Percentiles rank a stretch among this genome's conserved stretches.
These are phyloP conservation scores for Rhododendron kiyosumense DNA, from an alignment of 148 eudicot genomes.

Conservation along the genomic window DNA sequence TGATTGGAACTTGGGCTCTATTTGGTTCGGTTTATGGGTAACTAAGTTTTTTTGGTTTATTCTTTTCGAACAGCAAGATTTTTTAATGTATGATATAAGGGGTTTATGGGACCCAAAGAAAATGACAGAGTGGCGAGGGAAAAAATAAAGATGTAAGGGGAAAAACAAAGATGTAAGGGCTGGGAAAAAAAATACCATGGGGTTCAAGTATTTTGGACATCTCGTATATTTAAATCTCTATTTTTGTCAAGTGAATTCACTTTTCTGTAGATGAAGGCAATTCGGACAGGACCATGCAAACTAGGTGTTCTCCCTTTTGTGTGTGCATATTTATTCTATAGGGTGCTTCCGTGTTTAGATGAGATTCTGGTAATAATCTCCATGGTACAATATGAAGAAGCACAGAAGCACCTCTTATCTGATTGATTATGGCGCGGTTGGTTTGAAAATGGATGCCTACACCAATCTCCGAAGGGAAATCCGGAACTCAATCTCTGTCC, in stretches of 20 bases:
- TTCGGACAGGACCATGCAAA: neutral
- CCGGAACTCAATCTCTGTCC: slow-evolving; percentile 38
- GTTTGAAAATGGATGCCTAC: slow-evolving; percentile 49
- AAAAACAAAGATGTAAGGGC: neutral
- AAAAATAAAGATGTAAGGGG: neutral
- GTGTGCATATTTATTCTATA: neutral
- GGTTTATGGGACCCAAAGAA: neutral
- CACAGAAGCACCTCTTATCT: slow-evolving; percentile 39
- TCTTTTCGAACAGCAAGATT: neutral
- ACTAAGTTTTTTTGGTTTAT: neutral
- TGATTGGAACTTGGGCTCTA: neutral
- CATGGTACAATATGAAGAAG: neutral
- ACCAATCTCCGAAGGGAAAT: slow-evolving; percentile 77
- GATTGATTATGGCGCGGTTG: slow-evolving; percentile 27
- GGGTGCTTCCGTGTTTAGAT: neutral
- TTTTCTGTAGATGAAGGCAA: neutral
- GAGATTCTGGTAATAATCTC: neutral
- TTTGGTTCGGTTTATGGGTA: neutral
- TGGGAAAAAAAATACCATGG: neutral
- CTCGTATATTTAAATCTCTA: neutral
- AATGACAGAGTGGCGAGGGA: neutral
- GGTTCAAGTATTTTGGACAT: neutral
- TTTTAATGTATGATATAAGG: neutral
- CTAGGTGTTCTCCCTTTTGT: neutral
- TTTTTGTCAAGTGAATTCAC: neutral